Evolutionary conservation across 768 basidiomycete species (phyloP), one percentile per base, ranked within the genome.

Genomic region (Termitomyces bulborhizus): DNA sequence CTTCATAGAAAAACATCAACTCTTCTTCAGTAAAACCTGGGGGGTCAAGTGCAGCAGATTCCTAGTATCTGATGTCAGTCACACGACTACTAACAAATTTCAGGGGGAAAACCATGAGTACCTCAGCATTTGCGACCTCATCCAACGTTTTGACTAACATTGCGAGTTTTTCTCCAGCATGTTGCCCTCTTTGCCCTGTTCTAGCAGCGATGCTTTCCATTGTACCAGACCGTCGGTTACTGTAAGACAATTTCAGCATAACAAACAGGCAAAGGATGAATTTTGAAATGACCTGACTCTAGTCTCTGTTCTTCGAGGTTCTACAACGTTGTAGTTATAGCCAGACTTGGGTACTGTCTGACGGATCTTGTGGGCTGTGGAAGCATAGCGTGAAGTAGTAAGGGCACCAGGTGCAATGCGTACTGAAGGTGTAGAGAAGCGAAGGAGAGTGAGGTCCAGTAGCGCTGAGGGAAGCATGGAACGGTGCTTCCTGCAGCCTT

Each of bases 21-120:
- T 77, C 75, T 18, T 73, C 70, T 58, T 80, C 79, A 1, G 72
- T 69, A 56, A 74, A 80, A 3, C 65, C 58, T 8, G 69, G 66
- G 1, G 68, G 56, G 26, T 72, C 72, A 6, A 67, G 50, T 41
- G 32, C 41, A 31, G 66, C 64, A 12, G 66, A 56, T 53, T 66
- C 65, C 76, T 78, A 48, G 1, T 37, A 40, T 5, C 43, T 8
- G 6, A 26, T 26, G 50, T 13, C 43, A 57, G 26, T 47, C 39
- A 31, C 36, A 24, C 21, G 18, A 24, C 15, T 29, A 56, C 21
- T 21, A 3, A 46, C 39, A 47, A 45, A 47, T n/a, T 32, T 9
- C 5, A 0, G 7, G 3, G 34, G 13, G 26, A 40, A 42, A 3
- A 21, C 3, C 9, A n/a, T 26, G 62, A 67, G 15, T 39, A 75